Evolutionary conservation across 2,329 filamentous ascomycete species (phyloP).

Genomic region (Fusarium sp.): DNA sequence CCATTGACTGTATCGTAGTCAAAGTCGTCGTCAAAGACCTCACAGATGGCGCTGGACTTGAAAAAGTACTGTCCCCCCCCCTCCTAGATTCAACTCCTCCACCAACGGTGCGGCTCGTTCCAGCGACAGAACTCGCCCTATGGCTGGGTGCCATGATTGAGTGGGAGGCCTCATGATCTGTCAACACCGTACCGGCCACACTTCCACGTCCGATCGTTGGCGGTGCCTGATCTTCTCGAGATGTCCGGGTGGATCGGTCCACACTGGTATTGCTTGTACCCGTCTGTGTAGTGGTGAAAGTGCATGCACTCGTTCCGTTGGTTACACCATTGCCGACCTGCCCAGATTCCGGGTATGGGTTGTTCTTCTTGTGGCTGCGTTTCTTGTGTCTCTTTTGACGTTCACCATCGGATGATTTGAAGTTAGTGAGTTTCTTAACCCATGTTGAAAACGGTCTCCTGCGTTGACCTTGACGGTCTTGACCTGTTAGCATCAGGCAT

Average conservation of each 20-base stretch:
- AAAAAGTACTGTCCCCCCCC: constrained; percentile 82
- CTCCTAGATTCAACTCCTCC: constrained; percentile 75
- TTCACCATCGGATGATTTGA: constrained; percentile 77
- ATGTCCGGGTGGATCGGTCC: constrained; percentile 70
- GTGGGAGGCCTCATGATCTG: constrained; percentile 79
- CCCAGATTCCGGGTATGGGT: constrained; percentile 90
- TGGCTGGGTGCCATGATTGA: constrained; percentile 84
- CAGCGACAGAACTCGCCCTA: constrained; percentile 72
- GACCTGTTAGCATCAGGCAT: constrained; percentile 48
- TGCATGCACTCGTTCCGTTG: constrained; percentile 61
- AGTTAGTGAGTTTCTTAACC: constrained; percentile 92
- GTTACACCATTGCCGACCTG: constrained; percentile 55
- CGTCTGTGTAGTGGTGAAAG: constrained; percentile 67
- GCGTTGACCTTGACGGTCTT: constrained; percentile 76
- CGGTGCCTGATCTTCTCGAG: constrained; percentile 67
- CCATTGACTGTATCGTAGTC: constrained; percentile 84
- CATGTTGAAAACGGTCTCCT: constrained; percentile 90
- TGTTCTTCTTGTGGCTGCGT: constrained; percentile 78
- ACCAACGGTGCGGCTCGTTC: constrained; percentile 77
- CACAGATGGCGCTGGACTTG: constrained; percentile 83
- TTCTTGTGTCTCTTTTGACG: constrained; percentile 62
- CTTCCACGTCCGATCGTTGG: constrained; percentile 76
- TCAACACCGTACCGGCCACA: constrained; percentile 83
- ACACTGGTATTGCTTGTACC: constrained; percentile 64
- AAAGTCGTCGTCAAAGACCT: constrained; percentile 85